Evolutionary conservation across 805 yeast species (phyloP).

Genomic region (Candida manassasensis): DNA sequence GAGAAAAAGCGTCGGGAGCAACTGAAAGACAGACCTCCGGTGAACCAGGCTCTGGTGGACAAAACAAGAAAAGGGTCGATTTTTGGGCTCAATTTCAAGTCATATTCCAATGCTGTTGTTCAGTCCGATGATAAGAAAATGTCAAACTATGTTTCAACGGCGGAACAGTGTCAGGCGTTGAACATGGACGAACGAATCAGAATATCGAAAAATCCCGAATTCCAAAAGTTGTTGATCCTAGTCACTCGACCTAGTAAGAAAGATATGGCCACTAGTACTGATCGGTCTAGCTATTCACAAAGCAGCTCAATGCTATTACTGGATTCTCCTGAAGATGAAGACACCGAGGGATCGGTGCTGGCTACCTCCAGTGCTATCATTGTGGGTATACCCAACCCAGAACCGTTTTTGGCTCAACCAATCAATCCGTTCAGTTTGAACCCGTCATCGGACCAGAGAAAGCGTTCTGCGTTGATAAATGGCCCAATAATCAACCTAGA

Average conservation of each 20-base stretch:
- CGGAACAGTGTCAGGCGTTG: conserved; percentile 28
- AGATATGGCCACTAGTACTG: conserved; percentile 10
- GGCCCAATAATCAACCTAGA: conserved; percentile 88
- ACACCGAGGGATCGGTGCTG: conserved; percentile 20
- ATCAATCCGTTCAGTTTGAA: conserved; percentile 36
- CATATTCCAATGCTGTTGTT: conserved; percentile 8
- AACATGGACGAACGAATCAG: conserved; percentile 30
- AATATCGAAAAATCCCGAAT: conserved; percentile 24
- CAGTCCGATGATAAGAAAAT: conserved; percentile 7
- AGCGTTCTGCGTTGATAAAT: conserved; percentile 66
- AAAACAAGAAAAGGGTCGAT: conserved; percentile 30
- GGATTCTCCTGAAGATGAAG: conserved; percentile 10
- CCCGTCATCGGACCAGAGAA: conserved; percentile 64
- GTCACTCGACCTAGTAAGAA: conserved; percentile 32
- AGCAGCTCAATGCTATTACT: conserved; percentile 30
- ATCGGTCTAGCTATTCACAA: conserved; percentile 26
- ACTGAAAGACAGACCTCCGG: conserved; percentile 18
- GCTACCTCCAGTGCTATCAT: conserved; percentile 29
- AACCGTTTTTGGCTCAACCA: conserved; percentile 26
- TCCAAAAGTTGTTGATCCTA: conserved; percentile 27
- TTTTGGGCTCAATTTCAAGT: conserved; percentile 36
- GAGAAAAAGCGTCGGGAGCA: conserved; percentile 32
- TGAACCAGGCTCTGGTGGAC: neutral
- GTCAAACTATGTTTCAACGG: conserved; percentile 18
- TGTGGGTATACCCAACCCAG: conserved; percentile 40